Evolutionary conservation across 108 stramenopile genomes (phyloP), one percentile per base, ranked within the genome.

Genomic region (Cyclotella choctawhatcheeana): DNA sequence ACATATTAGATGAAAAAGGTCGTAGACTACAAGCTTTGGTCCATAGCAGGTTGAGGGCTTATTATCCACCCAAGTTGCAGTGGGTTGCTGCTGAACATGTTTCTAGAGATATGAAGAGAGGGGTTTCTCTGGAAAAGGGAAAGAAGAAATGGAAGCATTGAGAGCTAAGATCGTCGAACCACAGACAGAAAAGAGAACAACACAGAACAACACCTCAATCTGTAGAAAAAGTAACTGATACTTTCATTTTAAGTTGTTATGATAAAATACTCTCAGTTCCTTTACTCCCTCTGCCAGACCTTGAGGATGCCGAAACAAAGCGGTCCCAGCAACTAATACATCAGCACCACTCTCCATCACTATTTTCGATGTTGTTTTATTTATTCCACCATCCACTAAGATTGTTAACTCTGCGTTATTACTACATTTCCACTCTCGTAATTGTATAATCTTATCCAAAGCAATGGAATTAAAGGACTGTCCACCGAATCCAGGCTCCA

Each of bases 301-400:
- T 30, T 17, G 30, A 21, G 71, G 71, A 44, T 89, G 83, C 7
- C 54, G 48, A 56, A 93, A 90, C 16, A 90, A 13, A 34, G 78
- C 88, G 0, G 85, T 85, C 27, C 50, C 93, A 14, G 85, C 86
- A 2, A 94, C 91, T 30, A 90, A 64, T 32, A 92, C 84, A 35
- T 91, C 87, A 25, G 93, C 89, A 8, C 87, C 87, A 2, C 81
- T 77, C 10, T 64, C 58, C 0, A 79, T 71, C 25, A 64, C 77
- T 22, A 16, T 26, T 21, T 40, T 51, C 5, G 81, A 84, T n/a
- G 91, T 94, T 22, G 67, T 50, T 7, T 24, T 53, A 44, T 92
- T 90, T 50, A 94, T 84, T 16, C 93, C 93, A 25, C 93, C 93
- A 80, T 94, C 93, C 16, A 90, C 89, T 65, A 88, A 71, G 13